Evolutionary conservation across 805 yeast species (phyloP), one percentile per base, ranked within the genome.

Genomic region (Torulaspora microellipsoides): DNA sequence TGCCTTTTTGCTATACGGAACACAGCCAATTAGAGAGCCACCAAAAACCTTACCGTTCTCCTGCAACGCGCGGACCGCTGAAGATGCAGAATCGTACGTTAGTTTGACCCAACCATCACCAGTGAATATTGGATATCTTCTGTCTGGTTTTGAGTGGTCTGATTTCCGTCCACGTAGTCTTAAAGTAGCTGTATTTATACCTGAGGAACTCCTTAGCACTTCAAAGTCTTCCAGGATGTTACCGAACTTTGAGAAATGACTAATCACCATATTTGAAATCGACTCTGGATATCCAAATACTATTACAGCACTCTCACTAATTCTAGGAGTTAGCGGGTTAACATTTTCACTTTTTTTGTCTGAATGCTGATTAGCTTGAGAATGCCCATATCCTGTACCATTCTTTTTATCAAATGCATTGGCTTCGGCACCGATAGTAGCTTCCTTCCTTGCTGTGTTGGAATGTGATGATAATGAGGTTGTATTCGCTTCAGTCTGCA

Each of bases 41-140:
- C 82, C 84, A 55, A 83, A 77, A 5, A 81, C 74, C 10, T 72
- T 63, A 3, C 95, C 95, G 59, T 87, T 85, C 58, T 89, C 96
- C 51, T 85, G 81, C 34, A 90, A 67, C 0, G 99, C 96, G 43
- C 95, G 79, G 13, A 78, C 63, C 2, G 95, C 96, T 8, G 90
- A 75, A 1, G 82, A 69, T 7, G 84, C 77, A 46, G 81, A 82
- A 45, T 80, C 83, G 62, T 79, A 93, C 3, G 97, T 90, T 42
- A 91, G 61, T 59, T 89, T 85, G n/a, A 90, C 80, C 98, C 98
- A 91, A 31, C 86, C 81, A 36, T 80, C 76, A 1, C 98, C 98
- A 10, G 90, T 76, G 64, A 79, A 85, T 8, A 91, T 82, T 3
- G 96, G 95, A 57, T 68, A 62, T 52, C 65, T 70, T 46, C 62